phyloP scores from a whole-genome alignment of 2,329 filamentous ascomycete genomes.

The Cladosporium austrohemisphaericum region DNA sequence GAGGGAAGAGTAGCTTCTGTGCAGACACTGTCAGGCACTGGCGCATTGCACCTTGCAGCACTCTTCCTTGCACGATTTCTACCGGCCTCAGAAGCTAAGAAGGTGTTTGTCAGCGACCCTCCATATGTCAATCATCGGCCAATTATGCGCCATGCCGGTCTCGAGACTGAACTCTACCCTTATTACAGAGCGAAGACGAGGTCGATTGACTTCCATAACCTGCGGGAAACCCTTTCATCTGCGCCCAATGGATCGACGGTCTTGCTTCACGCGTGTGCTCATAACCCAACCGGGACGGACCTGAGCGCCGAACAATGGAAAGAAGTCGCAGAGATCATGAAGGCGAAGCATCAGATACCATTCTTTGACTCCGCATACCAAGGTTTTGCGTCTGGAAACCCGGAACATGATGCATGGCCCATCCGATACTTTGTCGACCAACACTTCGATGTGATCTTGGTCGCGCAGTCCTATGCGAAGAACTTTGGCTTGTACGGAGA shows the following conservation, averaged over 20 bases:
- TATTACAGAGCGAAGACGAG: conserved; percentile 89
- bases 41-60: conserved; percentile 86
- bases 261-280: conserved; percentile 89
- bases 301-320: conserved; percentile 93
- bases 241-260: conserved; percentile 80
- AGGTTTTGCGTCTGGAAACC: conserved; percentile 89
- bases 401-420: conserved; percentile 78
- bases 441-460: conserved; percentile 65
- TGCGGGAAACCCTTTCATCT: conserved; percentile 65
- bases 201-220: conserved; percentile 86
- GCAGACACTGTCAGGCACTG: conserved; percentile 96
- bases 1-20: conserved; percentile 78
- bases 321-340: conserved; percentile 74
- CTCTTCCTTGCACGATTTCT: conserved; percentile 89
- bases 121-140: conserved; percentile 99
- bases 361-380: conserved; percentile 99
- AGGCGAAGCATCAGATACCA: conserved; percentile 79
- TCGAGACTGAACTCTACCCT: conserved; percentile 77
- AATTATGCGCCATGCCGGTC: conserved; percentile 87
- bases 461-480: conserved; percentile 47
- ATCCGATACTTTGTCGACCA: conserved; percentile 90
- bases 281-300: conserved; percentile 97
- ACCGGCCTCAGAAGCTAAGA: conserved; percentile 55
- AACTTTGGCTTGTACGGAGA: conserved; percentile 79
- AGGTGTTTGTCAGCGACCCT: conserved; percentile 86